Evolutionary conservation across 345 rosid genomes (phyloP), one percentile per base, ranked within the genome.

Genomic region (sweet orange (Citrus sinensis)): DNA sequence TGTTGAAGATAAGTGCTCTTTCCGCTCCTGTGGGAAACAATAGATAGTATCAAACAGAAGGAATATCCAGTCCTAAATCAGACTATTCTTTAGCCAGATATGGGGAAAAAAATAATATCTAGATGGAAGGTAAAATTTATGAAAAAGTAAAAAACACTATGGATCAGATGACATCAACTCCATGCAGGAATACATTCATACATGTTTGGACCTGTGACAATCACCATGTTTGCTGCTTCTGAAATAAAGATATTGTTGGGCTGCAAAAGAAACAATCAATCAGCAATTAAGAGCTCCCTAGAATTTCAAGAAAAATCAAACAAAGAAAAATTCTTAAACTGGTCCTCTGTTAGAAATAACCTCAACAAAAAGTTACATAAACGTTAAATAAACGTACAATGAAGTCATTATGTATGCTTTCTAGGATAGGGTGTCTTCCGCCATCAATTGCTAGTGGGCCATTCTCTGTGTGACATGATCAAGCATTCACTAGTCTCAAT

Each of bases 1-100:
- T 95, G 98, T 83, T 95, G 98, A 83, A 93, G 98, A 84, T 95
- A 95, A 81, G 99, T 93, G 90, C 99, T 95, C 93, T 95, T 95
- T 80, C 97, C 97, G 66, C 99, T 95, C 98, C 99, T 95, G 89
- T 80, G 76, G 70, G 76, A 76, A 78, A 67, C 49, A 67, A 65
- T 59, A 78, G 22, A 34, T 40, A 39, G 68, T 54, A 39, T 76
- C 39, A 82, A 83, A 70, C 66, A 30, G 46, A 56, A 73, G 83
- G 71, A 39, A 46, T 40, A 63, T 25, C 46, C 5, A 49, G 9
- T 42, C 17, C 14, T 63, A n/a, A 56, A 73, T 51, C 51, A 37
- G 27, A 62, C 7, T 37, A 39, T 27, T 61, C 29, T 71, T 69
- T n/a, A 2, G 20, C 24, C 39, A 24, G 25, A 62, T 32, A 20